Evolutionary conservation across 768 basidiomycete species (phyloP).

Genomic region (Mycena belliarum): DNA sequence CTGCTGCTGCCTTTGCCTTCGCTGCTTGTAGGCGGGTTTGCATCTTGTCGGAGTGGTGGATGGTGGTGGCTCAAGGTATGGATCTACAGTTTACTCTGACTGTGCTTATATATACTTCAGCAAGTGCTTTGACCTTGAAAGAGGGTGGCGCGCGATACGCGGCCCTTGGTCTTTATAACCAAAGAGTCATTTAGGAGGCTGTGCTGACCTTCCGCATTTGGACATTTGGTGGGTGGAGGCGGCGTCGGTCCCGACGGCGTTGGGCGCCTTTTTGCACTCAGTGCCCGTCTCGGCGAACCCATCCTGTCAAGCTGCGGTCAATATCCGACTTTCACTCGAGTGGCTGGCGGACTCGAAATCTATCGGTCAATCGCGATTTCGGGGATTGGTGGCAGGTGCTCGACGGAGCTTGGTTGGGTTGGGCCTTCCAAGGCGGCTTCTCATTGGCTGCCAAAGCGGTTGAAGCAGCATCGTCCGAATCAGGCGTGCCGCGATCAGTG

Average conservation of each 20-base stretch:
- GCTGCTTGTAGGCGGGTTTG: conserved; percentile 8
- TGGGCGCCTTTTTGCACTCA: neutral
- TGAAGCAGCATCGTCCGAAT: neutral
- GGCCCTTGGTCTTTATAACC: conserved; percentile 4
- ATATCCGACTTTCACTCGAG: no score
- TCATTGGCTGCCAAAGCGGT: neutral
- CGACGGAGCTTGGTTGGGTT: neutral
- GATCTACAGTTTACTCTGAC: neutral
- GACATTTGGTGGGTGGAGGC: neutral
- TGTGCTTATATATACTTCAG: conserved; percentile 14
- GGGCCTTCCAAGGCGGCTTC: neutral
- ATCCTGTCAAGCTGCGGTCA: no score
- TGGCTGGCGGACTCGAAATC: no score
- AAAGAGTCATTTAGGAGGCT: conserved; percentile 15
- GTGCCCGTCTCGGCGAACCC: no score
- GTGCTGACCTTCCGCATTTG: conserved; percentile 11
- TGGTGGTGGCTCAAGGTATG: conserved; percentile 15
- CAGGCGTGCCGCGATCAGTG: neutral
- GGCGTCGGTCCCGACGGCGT: conserved; percentile 9
- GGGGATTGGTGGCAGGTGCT: no score
- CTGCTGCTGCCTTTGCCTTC: conserved; percentile 5
- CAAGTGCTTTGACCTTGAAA: conserved; percentile 16
- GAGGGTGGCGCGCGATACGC: neutral
- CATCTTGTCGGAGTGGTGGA: conserved; percentile 3
- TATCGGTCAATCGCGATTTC: neutral